These are phyloP conservation scores for Atkinsonella hypoxylon DNA, from an alignment of 2,329 filamentous ascomycete species.

Conservation along the genomic window DNA sequence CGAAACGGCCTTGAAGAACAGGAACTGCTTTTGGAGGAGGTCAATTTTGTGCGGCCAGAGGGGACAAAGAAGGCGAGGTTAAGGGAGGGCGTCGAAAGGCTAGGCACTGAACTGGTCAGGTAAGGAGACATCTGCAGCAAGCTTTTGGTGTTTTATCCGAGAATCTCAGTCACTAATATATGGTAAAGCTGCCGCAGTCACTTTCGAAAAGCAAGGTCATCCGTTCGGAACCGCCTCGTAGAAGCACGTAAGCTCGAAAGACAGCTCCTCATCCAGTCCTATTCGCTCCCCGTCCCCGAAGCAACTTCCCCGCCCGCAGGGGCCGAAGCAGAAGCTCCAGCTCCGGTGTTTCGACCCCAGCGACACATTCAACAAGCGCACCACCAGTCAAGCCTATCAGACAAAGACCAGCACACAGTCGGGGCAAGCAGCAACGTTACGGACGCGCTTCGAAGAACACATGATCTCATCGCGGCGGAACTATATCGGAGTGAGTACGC, in stretches of 20 bases:
- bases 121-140: slow-evolving; percentile 24
- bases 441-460: slow-evolving; percentile 68
- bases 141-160: neutral
- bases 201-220: slow-evolving; percentile 73
- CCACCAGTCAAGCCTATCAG: slow-evolving; percentile 30
- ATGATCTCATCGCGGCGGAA: slow-evolving; percentile 76
- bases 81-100: slow-evolving; percentile 51
- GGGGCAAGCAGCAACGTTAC: slow-evolving; percentile 77
- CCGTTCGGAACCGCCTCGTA: slow-evolving; percentile 64
- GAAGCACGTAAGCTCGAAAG: slow-evolving; percentile 65
- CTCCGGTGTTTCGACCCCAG: slow-evolving; percentile 11
- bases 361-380: slow-evolving; percentile 20
- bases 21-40: slow-evolving; percentile 67
- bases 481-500: slow-evolving; percentile 81
- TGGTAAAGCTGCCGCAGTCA: slow-evolving; percentile 40
- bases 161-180: neutral
- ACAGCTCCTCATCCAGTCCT: slow-evolving; percentile 58
- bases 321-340: slow-evolving; percentile 11
- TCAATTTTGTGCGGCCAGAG: slow-evolving; percentile 50
- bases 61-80: slow-evolving; percentile 53
- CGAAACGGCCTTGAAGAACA: slow-evolving; percentile 74
- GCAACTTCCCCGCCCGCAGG: slow-evolving; percentile 16
- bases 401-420: slow-evolving; percentile 61
- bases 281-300: slow-evolving; percentile 32
- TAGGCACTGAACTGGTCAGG: slow-evolving; percentile 61